phyloP scores from a whole-genome alignment of 805 yeast species.

The Yamadazyma insecticola region DNA sequence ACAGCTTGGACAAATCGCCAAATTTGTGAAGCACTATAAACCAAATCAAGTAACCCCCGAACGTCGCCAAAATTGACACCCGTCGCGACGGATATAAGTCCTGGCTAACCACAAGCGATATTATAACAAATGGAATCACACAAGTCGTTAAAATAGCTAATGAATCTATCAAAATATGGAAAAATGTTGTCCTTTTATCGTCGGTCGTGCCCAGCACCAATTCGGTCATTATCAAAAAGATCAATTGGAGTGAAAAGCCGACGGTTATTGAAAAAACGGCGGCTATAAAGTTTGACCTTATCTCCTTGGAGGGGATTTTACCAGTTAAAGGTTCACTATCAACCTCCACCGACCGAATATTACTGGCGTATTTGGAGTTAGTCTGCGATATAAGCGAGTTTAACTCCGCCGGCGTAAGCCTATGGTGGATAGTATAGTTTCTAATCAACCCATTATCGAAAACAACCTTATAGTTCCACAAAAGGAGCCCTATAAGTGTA shows the following conservation, averaged over 20 bases:
- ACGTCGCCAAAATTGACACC: slow-evolving; percentile 1
- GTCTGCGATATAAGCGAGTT: too few species aligned
- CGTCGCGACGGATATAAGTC: too few species aligned
- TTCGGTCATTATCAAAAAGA: slow-evolving; percentile 12
- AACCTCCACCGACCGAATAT: too few species aligned
- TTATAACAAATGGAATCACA: slow-evolving; percentile 39
- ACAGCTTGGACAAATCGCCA: slow-evolving; percentile 23
- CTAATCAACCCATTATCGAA: slow-evolving; percentile 13
- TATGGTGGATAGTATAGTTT: slow-evolving; percentile 9
- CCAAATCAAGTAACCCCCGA: slow-evolving; percentile 24
- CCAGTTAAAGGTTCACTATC: too few species aligned
- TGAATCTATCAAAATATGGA: slow-evolving; percentile 34
- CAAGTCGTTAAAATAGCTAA: slow-evolving; percentile 37
- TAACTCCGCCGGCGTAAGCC: too few species aligned
- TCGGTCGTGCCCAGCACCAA: slow-evolving; percentile 17
- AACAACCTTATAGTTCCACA: slow-evolving; percentile 5
- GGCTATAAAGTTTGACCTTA: too few species aligned
- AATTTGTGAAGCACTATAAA: slow-evolving; percentile 25
- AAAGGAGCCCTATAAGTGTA: slow-evolving; percentile 1
- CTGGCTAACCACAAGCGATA: slow-evolving; percentile 22
- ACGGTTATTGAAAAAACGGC: too few species aligned
- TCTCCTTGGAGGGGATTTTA: too few species aligned
- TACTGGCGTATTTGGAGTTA: too few species aligned
- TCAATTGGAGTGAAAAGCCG: too few species aligned
- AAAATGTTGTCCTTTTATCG: slow-evolving; percentile 27